Evolutionary conservation across 306 rosid genomes (phyloP).

Genomic region (Dryas octopetala): DNA sequence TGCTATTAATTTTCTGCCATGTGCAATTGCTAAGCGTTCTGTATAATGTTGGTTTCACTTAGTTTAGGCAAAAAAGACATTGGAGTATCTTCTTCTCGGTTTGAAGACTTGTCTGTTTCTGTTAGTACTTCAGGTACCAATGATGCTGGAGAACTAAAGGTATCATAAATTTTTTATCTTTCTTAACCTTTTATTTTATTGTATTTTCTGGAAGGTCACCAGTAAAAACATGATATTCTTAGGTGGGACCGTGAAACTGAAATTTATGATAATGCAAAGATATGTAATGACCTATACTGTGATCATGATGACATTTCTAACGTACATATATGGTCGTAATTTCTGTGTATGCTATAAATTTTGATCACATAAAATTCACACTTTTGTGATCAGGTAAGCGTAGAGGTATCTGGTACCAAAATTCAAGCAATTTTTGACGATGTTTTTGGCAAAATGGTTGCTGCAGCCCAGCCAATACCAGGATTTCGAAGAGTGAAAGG

Average conservation of each 20-base stretch:
- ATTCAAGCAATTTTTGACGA: slow-evolving; percentile 62
- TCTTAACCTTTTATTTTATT: background rate
- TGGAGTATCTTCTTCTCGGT: slow-evolving; percentile 43
- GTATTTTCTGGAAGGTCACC: background rate
- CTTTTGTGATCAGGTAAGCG: slow-evolving; percentile 47
- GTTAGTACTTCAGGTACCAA: slow-evolving; percentile 26
- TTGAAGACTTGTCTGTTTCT: slow-evolving; percentile 60
- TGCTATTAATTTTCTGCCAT: background rate
- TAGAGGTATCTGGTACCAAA: slow-evolving; percentile 65
- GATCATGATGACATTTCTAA: background rate
- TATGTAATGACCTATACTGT: background rate
- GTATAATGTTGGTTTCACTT: background rate
- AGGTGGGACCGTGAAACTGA: background rate
- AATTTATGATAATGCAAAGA: background rate
- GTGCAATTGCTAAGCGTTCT: background rate
- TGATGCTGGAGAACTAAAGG: slow-evolving; percentile 61
- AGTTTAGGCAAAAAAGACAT: slow-evolving; percentile 38
- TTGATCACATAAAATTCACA: background rate
- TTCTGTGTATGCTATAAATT: slow-evolving; percentile 9
- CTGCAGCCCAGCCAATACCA: slow-evolving; percentile 89
- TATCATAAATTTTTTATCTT: slow-evolving; percentile 17
- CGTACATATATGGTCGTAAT: background rate
- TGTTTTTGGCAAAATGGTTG: slow-evolving; percentile 72
- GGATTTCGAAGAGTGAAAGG: slow-evolving; percentile 94
- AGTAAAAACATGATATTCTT: background rate